These are phyloP conservation scores for Fusarium pseudoanthophilum DNA, from an alignment of 2,329 filamentous ascomycete genomes.

Conservation along the genomic window DNA sequence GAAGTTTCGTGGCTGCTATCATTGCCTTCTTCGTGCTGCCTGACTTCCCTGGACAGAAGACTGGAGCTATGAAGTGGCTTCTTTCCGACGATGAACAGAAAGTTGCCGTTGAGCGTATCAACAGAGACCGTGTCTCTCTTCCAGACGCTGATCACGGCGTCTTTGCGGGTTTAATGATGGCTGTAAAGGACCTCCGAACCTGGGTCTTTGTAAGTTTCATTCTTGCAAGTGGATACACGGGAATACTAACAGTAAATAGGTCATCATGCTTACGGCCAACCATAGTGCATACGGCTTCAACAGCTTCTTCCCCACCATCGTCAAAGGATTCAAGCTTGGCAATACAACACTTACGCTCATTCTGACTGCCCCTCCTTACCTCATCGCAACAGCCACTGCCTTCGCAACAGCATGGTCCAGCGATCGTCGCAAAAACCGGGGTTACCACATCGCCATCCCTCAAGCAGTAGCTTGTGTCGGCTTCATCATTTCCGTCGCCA, in stretches of 20 bases:
- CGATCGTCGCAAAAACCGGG: slow-evolving; percentile 35
- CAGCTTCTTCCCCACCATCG: slow-evolving; percentile 15
- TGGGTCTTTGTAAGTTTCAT: slow-evolving; percentile 33
- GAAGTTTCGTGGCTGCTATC: slow-evolving; percentile 32
- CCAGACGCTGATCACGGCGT: slow-evolving; percentile 36
- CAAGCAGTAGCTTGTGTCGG: slow-evolving; percentile 31
- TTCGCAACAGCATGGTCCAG: slow-evolving; percentile 38
- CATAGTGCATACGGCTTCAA: slow-evolving; percentile 14
- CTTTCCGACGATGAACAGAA: slow-evolving; percentile 40
- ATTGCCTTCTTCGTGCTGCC: slow-evolving; percentile 32
- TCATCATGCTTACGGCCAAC: slow-evolving; percentile 2
- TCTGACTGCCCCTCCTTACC: slow-evolving; percentile 1
- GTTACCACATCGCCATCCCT: slow-evolving; percentile 33
- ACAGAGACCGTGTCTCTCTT: slow-evolving; percentile 38
- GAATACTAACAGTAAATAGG: neutral
- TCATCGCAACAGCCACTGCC: neutral
- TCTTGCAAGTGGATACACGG: fast-evolving
- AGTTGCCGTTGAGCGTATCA: slow-evolving; percentile 39
- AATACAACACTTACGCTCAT: slow-evolving; percentile 1
- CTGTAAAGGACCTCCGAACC: slow-evolving; percentile 37
- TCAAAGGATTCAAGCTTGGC: neutral
- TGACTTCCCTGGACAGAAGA: slow-evolving; percentile 40
- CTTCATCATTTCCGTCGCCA: slow-evolving; percentile 40
- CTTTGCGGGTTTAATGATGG: slow-evolving; percentile 38
- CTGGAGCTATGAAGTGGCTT: slow-evolving; percentile 39